Conservation (phyloP, 257 asterid species). For the Nicotiana knightiana region DNA sequence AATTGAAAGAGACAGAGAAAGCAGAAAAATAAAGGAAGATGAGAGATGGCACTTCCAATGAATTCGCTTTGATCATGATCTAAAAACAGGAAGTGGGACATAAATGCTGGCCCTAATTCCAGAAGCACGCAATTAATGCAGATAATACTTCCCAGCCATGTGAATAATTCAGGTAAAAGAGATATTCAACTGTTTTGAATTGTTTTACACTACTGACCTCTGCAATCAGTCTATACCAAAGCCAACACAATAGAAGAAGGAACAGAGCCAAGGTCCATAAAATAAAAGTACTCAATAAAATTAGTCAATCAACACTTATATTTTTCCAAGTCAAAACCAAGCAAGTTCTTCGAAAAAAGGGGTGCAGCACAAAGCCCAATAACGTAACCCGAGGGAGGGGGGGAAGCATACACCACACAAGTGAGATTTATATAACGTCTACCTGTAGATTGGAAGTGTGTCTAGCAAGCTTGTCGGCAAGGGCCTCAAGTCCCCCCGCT, state of each 20-base stretch:
- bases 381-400: background rate
- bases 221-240: background rate
- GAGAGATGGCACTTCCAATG: conserved; percentile 2
- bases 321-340: conserved; percentile 2
- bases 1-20: background rate
- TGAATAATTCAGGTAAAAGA: background rate
- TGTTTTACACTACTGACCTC: background rate
- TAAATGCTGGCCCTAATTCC: background rate
- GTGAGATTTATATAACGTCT: background rate
- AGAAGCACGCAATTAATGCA: background rate
- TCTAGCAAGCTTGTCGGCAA: conserved; percentile 53
- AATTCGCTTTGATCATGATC: background rate
- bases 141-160: background rate
- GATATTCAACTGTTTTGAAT: conserved; percentile 3
- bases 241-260: background rate
- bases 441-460: conserved; percentile 52
- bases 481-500: conserved; percentile 73
- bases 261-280: background rate
- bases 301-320: background rate
- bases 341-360: background rate
- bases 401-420: background rate
- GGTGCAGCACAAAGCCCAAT: background rate
- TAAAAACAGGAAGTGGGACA: background rate
- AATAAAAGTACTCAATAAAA: background rate
- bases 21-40: background rate